Conservation (phyloP, 2,329 filamentous ascomycete genomes). For the Dendrostoma leiphaemia region DNA sequence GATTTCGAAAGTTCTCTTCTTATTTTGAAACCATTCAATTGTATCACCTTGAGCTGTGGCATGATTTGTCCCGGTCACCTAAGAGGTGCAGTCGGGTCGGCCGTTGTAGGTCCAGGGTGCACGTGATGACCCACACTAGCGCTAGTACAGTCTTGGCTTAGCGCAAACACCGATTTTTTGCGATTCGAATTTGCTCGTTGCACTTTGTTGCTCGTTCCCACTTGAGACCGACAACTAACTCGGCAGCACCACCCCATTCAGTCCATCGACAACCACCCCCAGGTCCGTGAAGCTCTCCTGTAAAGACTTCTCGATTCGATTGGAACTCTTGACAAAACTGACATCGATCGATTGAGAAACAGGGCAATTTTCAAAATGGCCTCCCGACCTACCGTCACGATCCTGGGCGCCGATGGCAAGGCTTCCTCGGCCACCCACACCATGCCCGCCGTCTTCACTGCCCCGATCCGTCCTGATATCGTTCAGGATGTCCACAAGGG, state of each 20-base stretch:
- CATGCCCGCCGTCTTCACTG: constrained; percentile 94
- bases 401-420: constrained; percentile 94
- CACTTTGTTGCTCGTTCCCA: background rate
- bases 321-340: background rate
- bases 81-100: background rate
- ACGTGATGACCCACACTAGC: background rate
- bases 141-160: background rate
- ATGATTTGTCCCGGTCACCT: no score
- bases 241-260: constrained; percentile 10
- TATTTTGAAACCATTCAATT: no score
- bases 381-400: constrained; percentile 95
- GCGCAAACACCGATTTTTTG: constrained; percentile 13
- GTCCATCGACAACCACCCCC: constrained; percentile 12
- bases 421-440: constrained; percentile 85
- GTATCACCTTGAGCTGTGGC: no score
- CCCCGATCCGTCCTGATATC: constrained; percentile 97
- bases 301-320: background rate
- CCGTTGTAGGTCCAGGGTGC: background rate
- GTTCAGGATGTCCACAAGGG: constrained; percentile 99
- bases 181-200: constrained; percentile 7
- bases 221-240: constrained; percentile 1
- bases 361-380: constrained; percentile 65
- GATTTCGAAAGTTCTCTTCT: background rate
- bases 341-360: constrained; percentile 8
- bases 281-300: constrained; percentile 10